phyloP scores from a whole-genome alignment of 371 early-diverging fungal genomes.

The Synchytrium microbalum region DNA sequence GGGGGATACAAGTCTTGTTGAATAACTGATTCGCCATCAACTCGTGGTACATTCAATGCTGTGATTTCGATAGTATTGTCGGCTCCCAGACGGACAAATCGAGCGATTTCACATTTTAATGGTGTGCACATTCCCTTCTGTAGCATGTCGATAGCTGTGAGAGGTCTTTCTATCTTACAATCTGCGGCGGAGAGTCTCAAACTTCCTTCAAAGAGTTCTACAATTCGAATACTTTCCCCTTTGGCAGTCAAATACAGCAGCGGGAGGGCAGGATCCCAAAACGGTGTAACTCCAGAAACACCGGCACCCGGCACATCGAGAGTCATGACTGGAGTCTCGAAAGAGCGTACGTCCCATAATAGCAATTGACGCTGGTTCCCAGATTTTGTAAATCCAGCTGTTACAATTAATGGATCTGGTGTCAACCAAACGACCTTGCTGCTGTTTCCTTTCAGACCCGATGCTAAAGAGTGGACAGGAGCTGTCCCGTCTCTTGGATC shows the following conservation, averaged over 20 bases:
- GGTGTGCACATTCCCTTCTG: conserved; percentile 16
- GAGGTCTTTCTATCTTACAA: not conserved
- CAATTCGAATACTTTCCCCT: conserved; percentile 24
- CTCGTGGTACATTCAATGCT: conserved; percentile 19
- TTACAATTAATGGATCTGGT: conserved; percentile 17
- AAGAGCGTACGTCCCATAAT: conserved; percentile 13
- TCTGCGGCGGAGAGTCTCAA: conserved; percentile 9
- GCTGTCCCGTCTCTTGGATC: no score
- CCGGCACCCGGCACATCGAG: conserved; percentile 11
- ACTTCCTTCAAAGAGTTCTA: conserved; percentile 13
- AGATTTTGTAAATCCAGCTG: conserved; percentile 18
- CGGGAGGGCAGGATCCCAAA: conserved; percentile 24
- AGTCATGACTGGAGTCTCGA: conserved; percentile 9
- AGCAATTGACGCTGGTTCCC: conserved; percentile 14
- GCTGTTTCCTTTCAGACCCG: no score
- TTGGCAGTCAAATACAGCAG: conserved; percentile 19
- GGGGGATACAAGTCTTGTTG: conserved; percentile 27
- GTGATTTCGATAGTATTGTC: conserved; percentile 20
- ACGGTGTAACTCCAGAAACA: conserved; percentile 10
- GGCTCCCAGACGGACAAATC: conserved; percentile 20
- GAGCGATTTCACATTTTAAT: conserved; percentile 24
- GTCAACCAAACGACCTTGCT: conserved; percentile 13
- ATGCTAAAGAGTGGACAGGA: no score
- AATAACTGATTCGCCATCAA: conserved; percentile 15
- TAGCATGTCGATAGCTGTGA: conserved; percentile 15